These are phyloP conservation scores for Carex scoparia DNA, from an alignment of 176 grass and related monocot genomes.

Conservation along the genomic window DNA sequence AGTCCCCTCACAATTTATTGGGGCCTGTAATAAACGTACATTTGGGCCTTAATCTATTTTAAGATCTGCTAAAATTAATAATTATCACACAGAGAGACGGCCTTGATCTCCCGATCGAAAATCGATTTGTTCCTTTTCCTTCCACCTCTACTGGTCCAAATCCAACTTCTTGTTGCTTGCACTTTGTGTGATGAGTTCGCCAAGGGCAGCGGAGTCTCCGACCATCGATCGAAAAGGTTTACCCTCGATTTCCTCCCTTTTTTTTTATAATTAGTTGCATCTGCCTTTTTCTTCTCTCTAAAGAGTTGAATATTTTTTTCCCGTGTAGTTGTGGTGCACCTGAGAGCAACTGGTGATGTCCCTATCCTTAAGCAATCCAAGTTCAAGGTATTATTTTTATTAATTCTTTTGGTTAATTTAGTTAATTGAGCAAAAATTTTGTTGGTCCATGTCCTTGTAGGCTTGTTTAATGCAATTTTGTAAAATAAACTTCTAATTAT, in stretches of 20 bases:
- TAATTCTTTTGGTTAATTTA: background rate
- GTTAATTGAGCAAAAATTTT: background rate
- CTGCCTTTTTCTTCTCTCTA: background rate
- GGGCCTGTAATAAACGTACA: background rate
- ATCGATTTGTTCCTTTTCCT: background rate
- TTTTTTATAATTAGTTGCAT: background rate
- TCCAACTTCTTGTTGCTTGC: background rate
- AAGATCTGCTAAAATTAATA: background rate
- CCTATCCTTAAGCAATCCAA: constrained; percentile 81
- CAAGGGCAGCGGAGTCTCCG: constrained; percentile 31
- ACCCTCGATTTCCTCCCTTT: background rate
- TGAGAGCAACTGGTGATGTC: constrained; percentile 59
- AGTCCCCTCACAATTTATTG: background rate
- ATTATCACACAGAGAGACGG: background rate
- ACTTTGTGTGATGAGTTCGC: background rate
- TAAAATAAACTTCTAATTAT: background rate
- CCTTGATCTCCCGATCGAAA: background rate
- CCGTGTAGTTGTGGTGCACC: constrained; percentile 61
- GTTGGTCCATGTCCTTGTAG: background rate
- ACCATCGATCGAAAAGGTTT: constrained; percentile 42
- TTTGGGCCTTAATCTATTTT: background rate
- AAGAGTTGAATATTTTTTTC: background rate
- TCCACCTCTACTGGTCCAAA: background rate
- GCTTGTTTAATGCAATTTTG: background rate
- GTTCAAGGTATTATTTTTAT: constrained; percentile 45